These are phyloP conservation scores for Cordyceps farinosa DNA, from an alignment of 2,329 filamentous ascomycete genomes.

Conservation along the genomic window DNA sequence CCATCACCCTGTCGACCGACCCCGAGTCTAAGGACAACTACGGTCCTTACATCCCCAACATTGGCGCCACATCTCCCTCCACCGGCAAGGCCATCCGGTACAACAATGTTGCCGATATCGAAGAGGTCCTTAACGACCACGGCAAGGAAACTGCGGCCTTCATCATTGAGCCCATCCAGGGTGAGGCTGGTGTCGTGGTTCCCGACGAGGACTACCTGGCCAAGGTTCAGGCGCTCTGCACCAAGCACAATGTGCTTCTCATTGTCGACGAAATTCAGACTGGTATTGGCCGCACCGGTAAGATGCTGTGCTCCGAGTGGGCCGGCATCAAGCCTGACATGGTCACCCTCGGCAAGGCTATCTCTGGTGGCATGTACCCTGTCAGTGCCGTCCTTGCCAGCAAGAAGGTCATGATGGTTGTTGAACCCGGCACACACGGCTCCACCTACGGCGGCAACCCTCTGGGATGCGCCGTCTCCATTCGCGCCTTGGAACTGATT, in stretches of 20 bases:
- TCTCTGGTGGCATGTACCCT: slow-evolving; percentile 98
- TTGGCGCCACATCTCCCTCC: slow-evolving; percentile 72
- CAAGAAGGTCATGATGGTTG: slow-evolving; percentile 89
- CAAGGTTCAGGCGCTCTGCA: slow-evolving; percentile 79
- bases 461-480: slow-evolving; percentile 89
- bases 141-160: slow-evolving; percentile 87
- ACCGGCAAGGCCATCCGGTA: slow-evolving; percentile 77
- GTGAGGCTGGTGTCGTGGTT: slow-evolving; percentile 94
- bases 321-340: slow-evolving; percentile 92
- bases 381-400: slow-evolving; percentile 87
- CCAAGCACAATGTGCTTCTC: slow-evolving; percentile 90
- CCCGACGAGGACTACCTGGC: slow-evolving; percentile 84
- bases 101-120: slow-evolving; percentile 78
- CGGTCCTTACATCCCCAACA: slow-evolving; percentile 87
- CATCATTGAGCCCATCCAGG: slow-evolving; percentile 94
- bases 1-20: slow-evolving; percentile 92
- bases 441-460: slow-evolving; percentile 99
- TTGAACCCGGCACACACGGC: slow-evolving; percentile 95
- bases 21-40: slow-evolving; percentile 96
- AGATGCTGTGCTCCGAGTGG: slow-evolving; percentile 93
- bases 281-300: slow-evolving; percentile 90
- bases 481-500: slow-evolving; percentile 89
- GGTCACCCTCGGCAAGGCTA: slow-evolving; percentile 92
- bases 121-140: slow-evolving; percentile 73
- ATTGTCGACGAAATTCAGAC: slow-evolving; percentile 99